Conservation (phyloP, 2,329 filamentous ascomycete species). For the Penicillium paneum region DNA sequence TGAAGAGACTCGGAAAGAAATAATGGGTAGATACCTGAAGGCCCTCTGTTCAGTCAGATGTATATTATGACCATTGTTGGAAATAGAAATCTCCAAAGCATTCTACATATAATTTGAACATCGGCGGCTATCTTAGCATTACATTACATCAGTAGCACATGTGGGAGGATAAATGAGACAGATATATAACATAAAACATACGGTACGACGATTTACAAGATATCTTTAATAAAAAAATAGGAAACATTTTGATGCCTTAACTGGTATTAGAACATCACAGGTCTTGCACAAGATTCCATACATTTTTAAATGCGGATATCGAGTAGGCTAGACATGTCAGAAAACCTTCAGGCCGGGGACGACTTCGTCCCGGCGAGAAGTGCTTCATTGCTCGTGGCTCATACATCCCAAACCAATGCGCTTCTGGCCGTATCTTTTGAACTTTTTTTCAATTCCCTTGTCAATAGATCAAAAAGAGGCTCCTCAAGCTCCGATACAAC, state of each 20-base stretch:
- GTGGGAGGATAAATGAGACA: neutral
- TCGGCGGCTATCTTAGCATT: neutral
- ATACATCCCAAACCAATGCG: slow-evolving; percentile 42
- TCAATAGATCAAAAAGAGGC: slow-evolving; percentile 30
- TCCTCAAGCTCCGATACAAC: slow-evolving; percentile 24
- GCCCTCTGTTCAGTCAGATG: slow-evolving; percentile 5
- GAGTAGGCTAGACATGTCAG: slow-evolving; percentile 39
- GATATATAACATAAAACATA: neutral
- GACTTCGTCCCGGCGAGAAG: slow-evolving; percentile 20
- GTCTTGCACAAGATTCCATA: slow-evolving; percentile 35
- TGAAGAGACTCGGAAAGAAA: slow-evolving; percentile 32
- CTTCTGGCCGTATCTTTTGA: slow-evolving; percentile 30
- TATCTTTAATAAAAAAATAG: slow-evolving; percentile 27
- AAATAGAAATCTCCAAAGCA: slow-evolving; percentile 11
- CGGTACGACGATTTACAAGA: slow-evolving; percentile 4
- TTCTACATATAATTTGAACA: slow-evolving; percentile 2
- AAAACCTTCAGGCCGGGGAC: slow-evolving; percentile 28
- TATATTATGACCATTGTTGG: slow-evolving; percentile 14
- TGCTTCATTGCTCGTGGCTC: slow-evolving; percentile 47
- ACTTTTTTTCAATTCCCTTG: slow-evolving; percentile 35
- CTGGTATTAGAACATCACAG: slow-evolving; percentile 43
- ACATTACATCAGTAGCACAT: neutral
- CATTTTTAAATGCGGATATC: slow-evolving; percentile 35
- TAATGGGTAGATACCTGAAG: neutral
- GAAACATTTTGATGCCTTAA: slow-evolving; percentile 36